Evolutionary conservation across 1,284 basidiomycete species (phyloP), one percentile per base, ranked within the genome.

Genomic region (Cutaneotrichosporon cutaneum): DNA sequence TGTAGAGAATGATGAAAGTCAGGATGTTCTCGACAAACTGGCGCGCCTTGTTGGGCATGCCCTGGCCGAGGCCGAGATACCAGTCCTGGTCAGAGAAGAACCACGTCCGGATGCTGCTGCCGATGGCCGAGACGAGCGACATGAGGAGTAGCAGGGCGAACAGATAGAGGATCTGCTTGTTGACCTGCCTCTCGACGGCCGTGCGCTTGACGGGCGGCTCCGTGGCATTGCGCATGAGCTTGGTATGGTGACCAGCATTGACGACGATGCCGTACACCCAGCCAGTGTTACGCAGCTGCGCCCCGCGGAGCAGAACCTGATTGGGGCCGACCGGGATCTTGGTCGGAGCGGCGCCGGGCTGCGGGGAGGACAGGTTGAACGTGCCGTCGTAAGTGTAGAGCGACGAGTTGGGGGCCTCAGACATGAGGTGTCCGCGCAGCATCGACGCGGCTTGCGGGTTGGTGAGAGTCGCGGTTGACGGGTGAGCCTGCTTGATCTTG

Each of bases 1-100:
- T 99, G 84, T 98, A 97, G 44, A 97, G 85, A 77, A 99, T 97
- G 80, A 99, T 92, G 81, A 98, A 99, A 1, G 96, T 99, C 52
- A 99, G 83, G 63, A 99, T 93, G 77, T 98, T 95, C 85, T 93
- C 90, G 54, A 90, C 83, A 76, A 94, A 94, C 55, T 83, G 84
- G 70, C 85, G 88, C 32, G 88, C 92, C 66, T 78, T 80, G 67
- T 78, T 81, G 7, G 75, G 68, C 35, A 72, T 68, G n/a, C 59
- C 39, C 4, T 73, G 69, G 26, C 72, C 70, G 11, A 81, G 69
- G 14, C 72, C 80, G 7, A 96, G 82, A 77, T 94, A 94, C 92
- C 92, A 95, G 72, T 91, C 88, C 58, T 87, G 83, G 61, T 80
- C 82, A 2, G 90, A 87, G 71, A 90, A 90, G 75, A 93, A 89